phyloP scores from a whole-genome alignment of 148 eudicot genomes.

The Rhododendron henanense region DNA sequence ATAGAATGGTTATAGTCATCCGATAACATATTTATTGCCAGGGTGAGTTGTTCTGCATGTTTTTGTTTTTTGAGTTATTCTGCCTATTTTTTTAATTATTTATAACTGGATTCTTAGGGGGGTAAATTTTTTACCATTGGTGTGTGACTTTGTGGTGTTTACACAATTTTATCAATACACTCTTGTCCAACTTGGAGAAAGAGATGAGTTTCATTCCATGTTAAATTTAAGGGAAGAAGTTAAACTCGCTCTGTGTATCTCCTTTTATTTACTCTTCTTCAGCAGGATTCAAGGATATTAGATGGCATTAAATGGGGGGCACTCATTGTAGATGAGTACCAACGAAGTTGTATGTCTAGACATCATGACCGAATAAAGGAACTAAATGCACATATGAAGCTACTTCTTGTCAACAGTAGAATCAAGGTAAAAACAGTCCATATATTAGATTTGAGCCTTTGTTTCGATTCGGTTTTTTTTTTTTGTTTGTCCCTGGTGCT shows the following conservation, averaged over 20 bases:
- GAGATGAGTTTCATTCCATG: background rate
- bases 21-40: background rate
- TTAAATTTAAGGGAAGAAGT: background rate
- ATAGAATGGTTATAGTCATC: background rate
- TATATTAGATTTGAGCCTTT: background rate
- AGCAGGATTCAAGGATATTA: conserved; percentile 51
- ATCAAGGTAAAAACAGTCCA: conserved; percentile 30
- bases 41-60: background rate
- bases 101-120: background rate
- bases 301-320: conserved; percentile 54
- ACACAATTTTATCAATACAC: background rate
- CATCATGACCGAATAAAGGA: conserved; percentile 25
- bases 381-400: conserved; percentile 37
- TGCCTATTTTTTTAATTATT: background rate
- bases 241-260: background rate
- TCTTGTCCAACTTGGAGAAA: background rate
- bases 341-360: conserved; percentile 20
- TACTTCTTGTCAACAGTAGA: conserved; percentile 38
- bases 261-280: background rate
- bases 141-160: background rate
- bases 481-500: background rate
- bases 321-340: conserved; percentile 48
- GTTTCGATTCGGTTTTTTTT: background rate
- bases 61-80: background rate
- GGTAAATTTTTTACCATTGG: background rate